Base-by-base conservation (phyloP, 371 early-diverging fungal genomes). In the Actinomortierella ambigua region DNA sequence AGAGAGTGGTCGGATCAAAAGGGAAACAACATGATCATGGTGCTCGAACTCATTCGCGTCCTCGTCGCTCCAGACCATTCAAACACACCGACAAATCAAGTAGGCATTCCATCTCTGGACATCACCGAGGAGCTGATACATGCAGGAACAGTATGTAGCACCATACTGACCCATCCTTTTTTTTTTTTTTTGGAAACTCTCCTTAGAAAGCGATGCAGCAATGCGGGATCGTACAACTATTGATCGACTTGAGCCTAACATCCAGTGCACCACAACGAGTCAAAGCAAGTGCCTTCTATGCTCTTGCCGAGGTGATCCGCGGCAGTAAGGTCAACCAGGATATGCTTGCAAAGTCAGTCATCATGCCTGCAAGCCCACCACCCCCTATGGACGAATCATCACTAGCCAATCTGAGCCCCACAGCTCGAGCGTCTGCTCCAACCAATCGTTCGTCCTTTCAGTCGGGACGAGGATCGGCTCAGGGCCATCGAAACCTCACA, bases 31-130 rank as follows among this genome's bases (percentile, higher is more conserved):
- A 90, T 93, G 47, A 85, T 88, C 15, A 79, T 90, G 24, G 88
- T 95, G 0, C 78, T 97, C 50, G 92, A 93, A 57, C 73, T 97
- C 46, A 84, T 96, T 43, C 85, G 95, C n/a, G 92, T 95, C 53
- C 82, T 98, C 14, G 91, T 94, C 0, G 92, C 85, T 40, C 94
- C 93, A 3, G 94, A 91, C 53, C 93, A 90, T 57, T 89, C 90
- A 14, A 95, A 93, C 65, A 94, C 97, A 0, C 69, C 80, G 3
- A 81, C 86, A 3, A 97, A 97, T 73, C 98, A 98, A 71, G 87
- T 84, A 61, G 39, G 17, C 11, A 29, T 46, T 6, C 40, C 2
- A 29, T 43, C 23, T 29, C 23, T 3, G 11, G 15, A 7, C 3
- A 3, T 28, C 20, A 6, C 17, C 2, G 1, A 15, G 0, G n/a